Evolutionary conservation across 2,329 filamentous ascomycete species (phyloP).

Genomic region (Ambrosiella xylebori): DNA sequence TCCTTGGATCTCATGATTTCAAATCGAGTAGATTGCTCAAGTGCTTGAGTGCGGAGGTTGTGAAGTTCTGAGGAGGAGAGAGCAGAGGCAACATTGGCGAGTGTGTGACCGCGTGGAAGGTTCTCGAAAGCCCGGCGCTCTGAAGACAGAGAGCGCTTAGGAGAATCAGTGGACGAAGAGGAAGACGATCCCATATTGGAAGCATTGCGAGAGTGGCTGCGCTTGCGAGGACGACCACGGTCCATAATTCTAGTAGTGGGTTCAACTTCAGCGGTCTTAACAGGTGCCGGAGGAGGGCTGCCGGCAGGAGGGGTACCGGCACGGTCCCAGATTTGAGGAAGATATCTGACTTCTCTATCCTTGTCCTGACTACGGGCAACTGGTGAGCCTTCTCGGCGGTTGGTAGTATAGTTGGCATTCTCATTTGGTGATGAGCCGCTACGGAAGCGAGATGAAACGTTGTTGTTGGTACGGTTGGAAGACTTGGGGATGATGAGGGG

Average conservation of each 20-base stretch:
- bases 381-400: constrained; percentile 4
- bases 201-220: constrained; percentile 26
- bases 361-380: neutral
- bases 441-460: constrained; percentile 9
- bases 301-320: constrained; percentile 1
- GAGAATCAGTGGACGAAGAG: constrained; percentile 18
- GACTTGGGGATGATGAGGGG: constrained; percentile 10
- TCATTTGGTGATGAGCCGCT: constrained; percentile 7
- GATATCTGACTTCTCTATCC: neutral
- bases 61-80: constrained; percentile 32
- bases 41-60: constrained; percentile 40
- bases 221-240: constrained; percentile 41
- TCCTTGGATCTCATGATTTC: constrained; percentile 46
- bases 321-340: constrained; percentile 1
- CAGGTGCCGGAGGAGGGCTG: neutral
- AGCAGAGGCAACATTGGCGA: constrained; percentile 32
- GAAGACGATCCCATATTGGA: constrained; percentile 15
- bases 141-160: constrained; percentile 30
- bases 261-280: constrained; percentile 26
- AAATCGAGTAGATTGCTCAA: constrained; percentile 44
- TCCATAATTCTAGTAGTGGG: constrained; percentile 46
- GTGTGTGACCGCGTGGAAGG: constrained; percentile 40
- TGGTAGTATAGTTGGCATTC: constrained; percentile 2
- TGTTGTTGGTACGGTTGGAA: neutral
- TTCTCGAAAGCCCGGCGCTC: constrained; percentile 42